Percentiles rank a stretch among this genome's conserved stretches.
phyloP scores from a whole-genome alignment of 2,329 filamentous ascomycete genomes.

The Fusarium sp. region DNA sequence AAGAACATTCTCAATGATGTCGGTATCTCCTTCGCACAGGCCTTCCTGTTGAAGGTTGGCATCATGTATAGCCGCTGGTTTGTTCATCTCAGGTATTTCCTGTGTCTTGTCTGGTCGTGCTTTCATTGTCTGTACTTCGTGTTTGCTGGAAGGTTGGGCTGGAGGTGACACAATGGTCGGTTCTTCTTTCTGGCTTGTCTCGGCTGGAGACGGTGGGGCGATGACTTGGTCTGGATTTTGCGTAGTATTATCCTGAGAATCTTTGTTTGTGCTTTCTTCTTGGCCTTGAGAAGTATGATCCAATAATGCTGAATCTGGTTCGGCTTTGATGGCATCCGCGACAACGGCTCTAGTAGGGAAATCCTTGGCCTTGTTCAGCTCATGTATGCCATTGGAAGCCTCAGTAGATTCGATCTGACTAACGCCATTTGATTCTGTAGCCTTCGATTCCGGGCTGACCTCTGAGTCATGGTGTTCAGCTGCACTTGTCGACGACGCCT shows the following conservation, averaged over 20 bases:
- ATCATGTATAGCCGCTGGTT: constrained; percentile 3
- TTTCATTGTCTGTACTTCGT: background rate
- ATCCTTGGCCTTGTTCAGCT: background rate
- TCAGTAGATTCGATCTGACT: background rate
- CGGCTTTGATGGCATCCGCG: background rate
- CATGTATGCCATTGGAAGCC: background rate
- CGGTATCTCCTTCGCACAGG: constrained; percentile 84
- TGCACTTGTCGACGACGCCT: constrained; percentile 29
- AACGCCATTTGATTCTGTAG: constrained; percentile 18
- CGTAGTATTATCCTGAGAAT: background rate
- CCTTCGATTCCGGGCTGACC: constrained; percentile 21
- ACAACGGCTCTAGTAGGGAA: constrained; percentile 16
- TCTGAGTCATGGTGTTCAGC: constrained; percentile 24
- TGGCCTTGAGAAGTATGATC: background rate
- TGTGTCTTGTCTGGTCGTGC: background rate
- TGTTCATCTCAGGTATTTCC: constrained; percentile 11
- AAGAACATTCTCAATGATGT: constrained; percentile 75
- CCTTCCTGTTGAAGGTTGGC: constrained; percentile 50
- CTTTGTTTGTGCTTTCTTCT: background rate
- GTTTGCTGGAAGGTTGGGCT: background rate
- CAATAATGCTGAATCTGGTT: background rate
- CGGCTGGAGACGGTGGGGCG: background rate
- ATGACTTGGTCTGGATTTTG: background rate
- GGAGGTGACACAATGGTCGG: background rate
- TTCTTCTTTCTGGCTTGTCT: background rate